A percentile compares a stretch with the other conserved stretches of the same genome.
Evolutionary conservation across 2,329 filamentous ascomycete genomes (phyloP).

Genomic region (Penicillium sp.): DNA sequence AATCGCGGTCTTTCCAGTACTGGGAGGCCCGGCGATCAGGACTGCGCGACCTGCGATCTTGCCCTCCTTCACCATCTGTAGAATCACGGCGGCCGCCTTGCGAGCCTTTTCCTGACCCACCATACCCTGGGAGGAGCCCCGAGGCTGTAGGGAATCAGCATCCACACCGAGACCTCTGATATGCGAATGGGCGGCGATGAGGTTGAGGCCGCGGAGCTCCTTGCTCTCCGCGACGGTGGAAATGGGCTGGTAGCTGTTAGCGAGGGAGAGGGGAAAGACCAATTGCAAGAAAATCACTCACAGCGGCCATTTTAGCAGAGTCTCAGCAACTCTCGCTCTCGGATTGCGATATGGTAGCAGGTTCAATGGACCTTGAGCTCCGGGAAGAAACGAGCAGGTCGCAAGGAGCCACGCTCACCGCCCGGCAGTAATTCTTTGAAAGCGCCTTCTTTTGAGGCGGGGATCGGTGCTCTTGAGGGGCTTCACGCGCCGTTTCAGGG

Average conservation of each 20-base stretch:
- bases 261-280: conserved; percentile 1
- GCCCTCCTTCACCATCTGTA: conserved; percentile 98
- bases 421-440: conserved; percentile 2
- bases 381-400: background rate
- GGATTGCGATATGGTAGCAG: background rate
- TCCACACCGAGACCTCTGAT: conserved; percentile 95
- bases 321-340: conserved; percentile 8
- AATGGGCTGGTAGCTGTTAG: conserved; percentile 52
- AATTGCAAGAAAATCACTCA: conserved; percentile 22
- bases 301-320: conserved; percentile 36
- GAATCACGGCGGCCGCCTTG: conserved; percentile 90
- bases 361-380: background rate
- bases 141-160: conserved; percentile 82
- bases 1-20: conserved; percentile 97
- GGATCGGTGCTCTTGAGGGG: background rate
- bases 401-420: background rate
- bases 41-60: conserved; percentile 96
- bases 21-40: conserved; percentile 89
- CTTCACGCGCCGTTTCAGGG: too few species aligned
- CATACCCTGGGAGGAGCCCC: conserved; percentile 80
- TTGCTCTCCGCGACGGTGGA: conserved; percentile 90
- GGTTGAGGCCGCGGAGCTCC: conserved; percentile 92
- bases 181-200: conserved; percentile 97
- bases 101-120: conserved; percentile 95
- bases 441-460: too few species aligned